phyloP scores from a whole-genome alignment of 2,329 filamentous ascomycete genomes.

The Aspergillus pseudoviridinutans region DNA sequence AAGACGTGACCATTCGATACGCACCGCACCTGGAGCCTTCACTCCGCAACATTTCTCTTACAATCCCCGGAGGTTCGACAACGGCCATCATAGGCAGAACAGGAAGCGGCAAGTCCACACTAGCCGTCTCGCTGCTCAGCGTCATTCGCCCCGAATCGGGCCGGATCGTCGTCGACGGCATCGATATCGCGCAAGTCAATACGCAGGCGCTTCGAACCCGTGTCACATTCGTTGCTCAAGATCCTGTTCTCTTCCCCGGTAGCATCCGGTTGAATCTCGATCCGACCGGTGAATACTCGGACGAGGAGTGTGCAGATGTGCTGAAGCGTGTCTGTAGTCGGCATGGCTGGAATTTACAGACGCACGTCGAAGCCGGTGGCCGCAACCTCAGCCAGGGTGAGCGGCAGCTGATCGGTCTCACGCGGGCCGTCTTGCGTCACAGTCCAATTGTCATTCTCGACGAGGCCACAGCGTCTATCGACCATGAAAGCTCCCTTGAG shows the following conservation, averaged over 20 bases:
- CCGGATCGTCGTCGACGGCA: slow-evolving; percentile 55
- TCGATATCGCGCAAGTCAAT: slow-evolving; percentile 58
- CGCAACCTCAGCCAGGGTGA: slow-evolving; percentile 63
- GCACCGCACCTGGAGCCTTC: slow-evolving; percentile 73
- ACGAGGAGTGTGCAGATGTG: slow-evolving; percentile 52
- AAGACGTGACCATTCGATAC: slow-evolving; percentile 74
- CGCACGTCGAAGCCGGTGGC: slow-evolving; percentile 57
- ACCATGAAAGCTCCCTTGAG: slow-evolving; percentile 56
- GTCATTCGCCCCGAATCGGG: slow-evolving; percentile 53
- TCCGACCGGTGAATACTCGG: slow-evolving; percentile 54
- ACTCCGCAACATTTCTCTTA: slow-evolving; percentile 64
- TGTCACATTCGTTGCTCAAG: slow-evolving; percentile 65
- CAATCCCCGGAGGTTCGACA: slow-evolving; percentile 71
- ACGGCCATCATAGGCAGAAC: slow-evolving; percentile 79
- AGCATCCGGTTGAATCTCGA: slow-evolving; percentile 61
- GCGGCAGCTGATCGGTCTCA: slow-evolving; percentile 61
- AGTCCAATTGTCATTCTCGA: slow-evolving; percentile 62
- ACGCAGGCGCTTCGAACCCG: slow-evolving; percentile 57
- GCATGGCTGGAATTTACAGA: slow-evolving; percentile 55
- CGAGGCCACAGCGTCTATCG: slow-evolving; percentile 63
- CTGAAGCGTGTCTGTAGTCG: slow-evolving; percentile 52
- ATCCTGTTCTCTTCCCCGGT: slow-evolving; percentile 62
- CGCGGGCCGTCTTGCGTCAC: slow-evolving; percentile 58
- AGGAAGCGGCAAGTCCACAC: slow-evolving; percentile 75
- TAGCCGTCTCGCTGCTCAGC: slow-evolving; percentile 59